Base-by-base conservation (phyloP, 2,329 filamentous ascomycete species). In the Trichophaea hybrida region DNA sequence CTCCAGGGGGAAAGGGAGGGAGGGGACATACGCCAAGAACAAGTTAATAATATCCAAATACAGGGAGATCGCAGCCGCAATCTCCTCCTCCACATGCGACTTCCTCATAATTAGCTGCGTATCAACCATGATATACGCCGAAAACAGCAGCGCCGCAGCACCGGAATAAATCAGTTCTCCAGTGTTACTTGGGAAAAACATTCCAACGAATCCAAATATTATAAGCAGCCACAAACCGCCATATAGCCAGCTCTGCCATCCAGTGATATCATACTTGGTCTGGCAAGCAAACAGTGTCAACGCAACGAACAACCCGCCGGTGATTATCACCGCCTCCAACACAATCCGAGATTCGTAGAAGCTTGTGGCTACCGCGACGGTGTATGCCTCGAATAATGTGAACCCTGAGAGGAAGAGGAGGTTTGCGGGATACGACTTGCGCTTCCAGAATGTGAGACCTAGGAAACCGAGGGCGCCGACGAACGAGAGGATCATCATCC, bases 41-140 rank as follows among this genome's bases (percentile, higher is more conserved):
- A 98, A 74, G 79, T 98, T 98, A 77, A 97, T 88, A 65, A 97
- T 83, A 72, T 97, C 91, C 54, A 98, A 80, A 72, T 98, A 98
- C 53, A 98, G 79, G 71, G 87, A 93, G 73, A 98, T 95, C 7
- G 88, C 84, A 54, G 91, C 91, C 5, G 90, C 89, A 71, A 97
- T 96, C 77, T 96, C 90, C 79, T 96, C 91, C 75, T 98, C 93
- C 56, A 96, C 88, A 70, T 97, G 91, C 74, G 96, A 93, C 73
- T 95, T 87, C 70, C 90, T 82, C 81, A 98, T 85, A 63, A 98
- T 82, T 68, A 98, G 76, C 77, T 98, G 93, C 0, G 93, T 98
- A 71, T 98, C 93, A 51, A 97, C 88, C 51, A 98, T 78, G 63
- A 98, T 94, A 74, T 98, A 98, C 6, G 78, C 91, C 53, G 85